phyloP scores from a whole-genome alignment of 805 yeast genomes.

The Pichia occidentalis region DNA sequence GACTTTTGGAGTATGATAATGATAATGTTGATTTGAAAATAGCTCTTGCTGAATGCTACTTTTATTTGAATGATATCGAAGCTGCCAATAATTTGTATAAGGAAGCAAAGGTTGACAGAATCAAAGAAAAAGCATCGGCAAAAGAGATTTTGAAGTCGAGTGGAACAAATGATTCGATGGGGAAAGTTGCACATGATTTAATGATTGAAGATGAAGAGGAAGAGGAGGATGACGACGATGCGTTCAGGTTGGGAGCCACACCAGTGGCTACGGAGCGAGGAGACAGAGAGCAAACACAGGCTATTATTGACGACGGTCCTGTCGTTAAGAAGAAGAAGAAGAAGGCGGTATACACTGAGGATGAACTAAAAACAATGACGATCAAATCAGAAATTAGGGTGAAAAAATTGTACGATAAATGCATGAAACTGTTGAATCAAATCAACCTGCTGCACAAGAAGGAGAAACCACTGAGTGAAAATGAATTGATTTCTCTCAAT shows the following conservation, averaged over 20 bases:
- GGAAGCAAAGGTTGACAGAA: constrained; percentile 45
- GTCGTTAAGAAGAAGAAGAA: constrained; percentile 19
- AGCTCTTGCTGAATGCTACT: constrained; percentile 76
- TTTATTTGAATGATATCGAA: constrained; percentile 53
- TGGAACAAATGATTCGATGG: constrained; percentile 7
- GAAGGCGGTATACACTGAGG: constrained; percentile 20
- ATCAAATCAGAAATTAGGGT: constrained; percentile 32
- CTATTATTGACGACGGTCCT: constrained; percentile 30
- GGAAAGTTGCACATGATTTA: constrained; percentile 6
- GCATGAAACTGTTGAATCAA: constrained; percentile 44
- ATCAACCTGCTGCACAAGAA: constrained; percentile 18
- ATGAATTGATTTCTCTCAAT: constrained; percentile 28
- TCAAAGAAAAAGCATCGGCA: constrained; percentile 25
- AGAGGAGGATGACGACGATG: constrained; percentile 16
- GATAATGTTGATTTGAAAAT: constrained; percentile 66
- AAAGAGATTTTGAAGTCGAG: constrained; percentile 20
- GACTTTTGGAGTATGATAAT: constrained; percentile 50
- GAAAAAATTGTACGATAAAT: constrained; percentile 39
- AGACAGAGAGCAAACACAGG: constrained; percentile 21
- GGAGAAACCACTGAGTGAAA: constrained; percentile 21
- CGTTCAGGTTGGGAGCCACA: too few species aligned
- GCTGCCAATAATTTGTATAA: constrained; percentile 48
- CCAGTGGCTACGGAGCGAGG: constrained; percentile 18
- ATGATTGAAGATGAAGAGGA: constrained; percentile 14
- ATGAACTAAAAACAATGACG: constrained; percentile 26